Evolutionary conservation across 176 grass and related monocot genomes (phyloP).

Genomic region (Poa pratensis): DNA sequence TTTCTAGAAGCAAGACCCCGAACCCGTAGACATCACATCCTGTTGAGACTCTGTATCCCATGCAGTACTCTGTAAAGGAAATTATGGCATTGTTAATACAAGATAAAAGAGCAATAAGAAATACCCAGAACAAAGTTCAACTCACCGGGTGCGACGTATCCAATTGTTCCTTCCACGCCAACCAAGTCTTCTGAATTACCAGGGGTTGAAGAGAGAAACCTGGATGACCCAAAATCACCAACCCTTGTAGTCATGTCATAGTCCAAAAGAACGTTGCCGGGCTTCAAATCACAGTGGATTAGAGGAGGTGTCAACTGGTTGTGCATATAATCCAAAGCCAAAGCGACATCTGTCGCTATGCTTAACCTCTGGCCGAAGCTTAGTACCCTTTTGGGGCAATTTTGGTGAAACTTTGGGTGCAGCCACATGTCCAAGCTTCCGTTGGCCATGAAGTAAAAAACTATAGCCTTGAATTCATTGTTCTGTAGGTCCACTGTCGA

Average conservation of each 20-base stretch:
- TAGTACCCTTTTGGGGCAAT: slow-evolving; percentile 1
- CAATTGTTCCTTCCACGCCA: slow-evolving; percentile 35
- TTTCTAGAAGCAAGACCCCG: slow-evolving; percentile 51
- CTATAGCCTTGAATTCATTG: slow-evolving; percentile 46
- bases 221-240: slow-evolving; percentile 48
- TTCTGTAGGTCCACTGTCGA: slow-evolving; percentile 39
- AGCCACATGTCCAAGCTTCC: slow-evolving; percentile 45
- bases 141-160: slow-evolving; percentile 45
- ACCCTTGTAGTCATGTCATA: slow-evolving; percentile 38
- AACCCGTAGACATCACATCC: slow-evolving; percentile 49
- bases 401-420: slow-evolving; percentile 1
- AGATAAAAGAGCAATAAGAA: neutral
- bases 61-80: slow-evolving; percentile 45
- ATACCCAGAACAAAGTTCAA: neutral
- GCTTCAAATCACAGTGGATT: slow-evolving; percentile 38
- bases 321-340: slow-evolving; percentile 44
- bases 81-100: neutral
- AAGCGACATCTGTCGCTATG: neutral
- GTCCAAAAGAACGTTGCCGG: slow-evolving; percentile 41
- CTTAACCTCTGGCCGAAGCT: slow-evolving; percentile 33
- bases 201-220: slow-evolving; percentile 26
- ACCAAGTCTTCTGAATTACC: neutral
- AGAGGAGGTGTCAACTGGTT: slow-evolving; percentile 40
- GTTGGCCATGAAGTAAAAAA: slow-evolving; percentile 46
- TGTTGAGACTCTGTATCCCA: slow-evolving; percentile 25